Evolutionary conservation across 2,329 filamentous ascomycete genomes (phyloP), one percentile per base, ranked within the genome.

Genomic region (Clonostachys chloroleuca): DNA sequence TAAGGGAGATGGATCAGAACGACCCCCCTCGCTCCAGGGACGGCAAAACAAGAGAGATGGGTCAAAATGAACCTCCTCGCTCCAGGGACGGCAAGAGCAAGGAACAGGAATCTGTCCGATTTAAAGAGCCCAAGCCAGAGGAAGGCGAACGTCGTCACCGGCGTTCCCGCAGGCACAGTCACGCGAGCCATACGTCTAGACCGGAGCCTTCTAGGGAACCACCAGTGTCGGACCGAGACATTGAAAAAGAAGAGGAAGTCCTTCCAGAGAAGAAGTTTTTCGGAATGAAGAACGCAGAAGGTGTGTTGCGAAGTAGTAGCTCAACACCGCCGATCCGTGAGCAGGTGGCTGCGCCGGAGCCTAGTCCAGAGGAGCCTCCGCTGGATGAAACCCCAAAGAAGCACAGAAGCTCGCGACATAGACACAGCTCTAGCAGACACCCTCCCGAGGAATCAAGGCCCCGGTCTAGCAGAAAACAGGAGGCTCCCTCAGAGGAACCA

Each of bases 1-100:
- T 12, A n/a, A 70, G 58, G 51, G 68, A 70, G 49, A 78, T 72
- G 59, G 69, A 68, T 45, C 74, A 77, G 52, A 69, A 71, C 18
- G 70, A 64, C 42, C 51, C 49, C 12, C 36, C 17, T 13, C 36
- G 36, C 7, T n/a, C 14, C 36, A 7, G 14, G 7, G 36, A 39
- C 14, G 36, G 36, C 36, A 40, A 40, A 18, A 42, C 67, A 35
- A 59, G 56, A 47, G 56, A 61, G 34, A 55, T 52, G 34, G 63
- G 65, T 43, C 50, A 51, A 20, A 50, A 52, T 40, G 61, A 60
- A 40, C 18, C 47, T 6, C 42, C 40, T 41, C 17, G 50, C 46
- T 42, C 39, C n/a, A 47, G 45, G 42, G 36, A 36, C 34, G 36
- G 36, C 12, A 39, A 33, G 37, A 47, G 46, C 44, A 42, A 45